These are phyloP conservation scores for Sparassis latifolia DNA, from an alignment of 1,284 basidiomycete species.

Conservation along the genomic window DNA sequence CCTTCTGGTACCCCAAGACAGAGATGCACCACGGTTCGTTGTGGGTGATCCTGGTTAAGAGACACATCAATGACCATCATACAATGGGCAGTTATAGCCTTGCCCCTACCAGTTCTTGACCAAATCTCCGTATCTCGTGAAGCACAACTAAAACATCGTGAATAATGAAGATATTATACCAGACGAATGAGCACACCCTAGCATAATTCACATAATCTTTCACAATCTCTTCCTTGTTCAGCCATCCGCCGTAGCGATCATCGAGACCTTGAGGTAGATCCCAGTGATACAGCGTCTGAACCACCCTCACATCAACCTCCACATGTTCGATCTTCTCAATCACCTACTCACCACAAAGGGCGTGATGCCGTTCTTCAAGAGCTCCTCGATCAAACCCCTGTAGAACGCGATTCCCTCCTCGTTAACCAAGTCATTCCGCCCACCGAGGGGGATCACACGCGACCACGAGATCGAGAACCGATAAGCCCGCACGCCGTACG, in stretches of 20 bases:
- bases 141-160: conserved; percentile 42
- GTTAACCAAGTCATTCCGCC: conserved; percentile 64
- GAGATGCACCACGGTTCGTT: conserved; percentile 73
- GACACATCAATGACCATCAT: background rate
- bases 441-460: conserved; percentile 64
- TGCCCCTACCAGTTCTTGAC: conserved; percentile 60
- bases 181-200: conserved; percentile 18
- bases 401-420: conserved; percentile 61
- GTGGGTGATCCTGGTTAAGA: conserved; percentile 46
- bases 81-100: background rate
- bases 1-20: conserved; percentile 58
- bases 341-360: conserved; percentile 56
- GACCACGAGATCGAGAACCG: conserved; percentile 72
- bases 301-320: background rate
- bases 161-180: background rate
- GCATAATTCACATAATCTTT: conserved; percentile 64
- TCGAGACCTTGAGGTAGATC: conserved; percentile 67
- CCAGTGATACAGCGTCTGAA: conserved; percentile 73
- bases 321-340: background rate
- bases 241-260: conserved; percentile 69
- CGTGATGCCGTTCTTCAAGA: conserved; percentile 54
- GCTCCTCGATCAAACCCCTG: conserved; percentile 52
- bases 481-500: conserved; percentile 28
- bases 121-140: conserved; percentile 63
- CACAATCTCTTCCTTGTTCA: conserved; percentile 57